Conservation (phyloP, 768 basidiomycete species). For the Xerocomellus amylosporus region DNA sequence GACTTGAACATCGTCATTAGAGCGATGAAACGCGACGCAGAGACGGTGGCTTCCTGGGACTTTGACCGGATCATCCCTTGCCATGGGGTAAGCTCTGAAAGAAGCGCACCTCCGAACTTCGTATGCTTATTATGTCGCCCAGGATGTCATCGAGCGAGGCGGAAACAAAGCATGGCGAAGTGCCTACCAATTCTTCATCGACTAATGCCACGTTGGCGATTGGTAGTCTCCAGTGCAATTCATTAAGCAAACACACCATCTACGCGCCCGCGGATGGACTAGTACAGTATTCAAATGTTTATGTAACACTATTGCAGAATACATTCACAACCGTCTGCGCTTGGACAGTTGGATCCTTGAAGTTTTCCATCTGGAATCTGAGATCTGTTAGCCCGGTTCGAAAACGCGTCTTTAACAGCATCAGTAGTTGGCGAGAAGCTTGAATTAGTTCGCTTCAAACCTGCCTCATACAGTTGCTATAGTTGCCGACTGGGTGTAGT, state of each 20-base stretch:
- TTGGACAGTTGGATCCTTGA: not conserved
- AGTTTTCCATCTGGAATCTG: not conserved
- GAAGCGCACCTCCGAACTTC: not conserved
- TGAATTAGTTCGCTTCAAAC: not conserved
- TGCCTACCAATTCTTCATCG: slow-evolving; percentile 36
- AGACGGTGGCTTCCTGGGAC: slow-evolving; percentile 67
- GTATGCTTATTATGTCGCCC: not conserved
- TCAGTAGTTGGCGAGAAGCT: too few species aligned
- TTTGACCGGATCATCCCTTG: slow-evolving; percentile 75
- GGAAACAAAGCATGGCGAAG: slow-evolving; percentile 55
- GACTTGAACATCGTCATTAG: slow-evolving; percentile 21
- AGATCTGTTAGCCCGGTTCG: not conserved
- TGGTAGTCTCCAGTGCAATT: not conserved
- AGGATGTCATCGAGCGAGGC: slow-evolving; percentile 62
- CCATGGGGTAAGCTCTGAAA: slow-evolving; percentile 46
- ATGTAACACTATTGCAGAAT: not conserved
- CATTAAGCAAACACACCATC: not conserved
- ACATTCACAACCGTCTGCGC: not conserved
- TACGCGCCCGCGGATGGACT: not conserved
- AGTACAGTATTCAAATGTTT: slow-evolving; percentile 6
- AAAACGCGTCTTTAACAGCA: not conserved
- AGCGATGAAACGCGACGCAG: slow-evolving; percentile 61
- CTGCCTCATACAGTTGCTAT: too few species aligned
- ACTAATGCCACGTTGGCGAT: slow-evolving; percentile 4
- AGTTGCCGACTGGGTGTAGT: not conserved